phyloP scores from a whole-genome alignment of 208 protist genomes.

The Willaertia magna region DNA sequence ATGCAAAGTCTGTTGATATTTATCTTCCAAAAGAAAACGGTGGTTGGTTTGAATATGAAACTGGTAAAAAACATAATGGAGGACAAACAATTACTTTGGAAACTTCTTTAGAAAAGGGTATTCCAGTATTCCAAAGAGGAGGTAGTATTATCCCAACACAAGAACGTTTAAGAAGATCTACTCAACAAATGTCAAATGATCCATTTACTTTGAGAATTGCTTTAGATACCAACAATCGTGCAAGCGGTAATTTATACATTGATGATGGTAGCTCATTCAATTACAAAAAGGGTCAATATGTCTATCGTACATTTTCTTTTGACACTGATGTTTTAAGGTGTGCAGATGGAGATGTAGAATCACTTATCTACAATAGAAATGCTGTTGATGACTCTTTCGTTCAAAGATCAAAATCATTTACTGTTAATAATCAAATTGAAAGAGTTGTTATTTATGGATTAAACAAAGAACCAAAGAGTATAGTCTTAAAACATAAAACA shows the following conservation, averaged over 20 bases:
- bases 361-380: neutral
- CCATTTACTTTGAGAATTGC: conserved; percentile 81
- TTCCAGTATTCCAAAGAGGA: conserved; percentile 77
- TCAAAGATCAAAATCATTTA: no score
- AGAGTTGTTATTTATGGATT: neutral
- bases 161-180: conserved; percentile 66
- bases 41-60: conserved; percentile 31
- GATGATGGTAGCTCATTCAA: conserved; percentile 46
- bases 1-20: conserved; percentile 39
- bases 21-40: conserved; percentile 47
- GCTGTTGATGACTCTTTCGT: neutral
- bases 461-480: neutral
- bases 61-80: conserved; percentile 3
- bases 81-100: conserved; percentile 37
- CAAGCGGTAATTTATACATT: conserved; percentile 41
- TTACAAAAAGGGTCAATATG: conserved; percentile 25
- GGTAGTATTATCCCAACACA: conserved; percentile 76
- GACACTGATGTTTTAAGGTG: neutral
- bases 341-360: neutral
- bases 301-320: conserved; percentile 13
- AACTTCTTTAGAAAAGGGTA: conserved; percentile 44
- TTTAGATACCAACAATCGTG: neutral
- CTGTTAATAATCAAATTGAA: neutral
- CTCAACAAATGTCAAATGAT: conserved; percentile 56
- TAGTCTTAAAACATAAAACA: neutral